Base-by-base conservation (phyloP, 345 rosid species). In the Adansonia digitata region DNA sequence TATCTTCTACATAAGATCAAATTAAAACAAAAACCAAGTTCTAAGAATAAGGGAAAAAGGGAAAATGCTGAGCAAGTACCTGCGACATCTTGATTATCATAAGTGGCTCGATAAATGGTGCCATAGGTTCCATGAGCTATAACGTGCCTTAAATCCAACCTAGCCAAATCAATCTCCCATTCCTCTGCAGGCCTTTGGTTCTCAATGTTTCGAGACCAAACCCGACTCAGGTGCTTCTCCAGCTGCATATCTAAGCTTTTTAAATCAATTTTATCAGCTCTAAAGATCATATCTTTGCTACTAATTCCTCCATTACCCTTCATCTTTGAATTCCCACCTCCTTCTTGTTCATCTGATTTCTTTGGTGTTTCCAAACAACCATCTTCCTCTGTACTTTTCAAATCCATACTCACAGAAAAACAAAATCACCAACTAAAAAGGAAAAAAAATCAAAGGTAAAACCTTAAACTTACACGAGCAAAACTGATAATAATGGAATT, bases 131-230 rank as follows among this genome's bases (percentile, higher is more conserved):
- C 99, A 71, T 77, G 85, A 77, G 99, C 97, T 48, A 95, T 78
- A 43, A 82, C 89, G 71, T 83, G 37, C 34, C 76, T 84, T 8
- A 91, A 77, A 17, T 88, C 89, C 83, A 95, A 73, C 74, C 91
- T 95, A 24, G 92, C 81, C 81, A 91, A 82, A 81, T 95, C 96
- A 68, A 95, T 91, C 83, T 93, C 99, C 99, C 99, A 91, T 63
- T 91, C 96, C 82, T 89, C 94, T 48, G 72, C 84, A 27, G 88
- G 84, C 83, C 83, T 82, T 57, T 78, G 84, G 74, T 72, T 85
- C 31, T 88, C 93, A 77, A 77, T 42, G 67, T 83, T 90, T 77
- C 86, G 90, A 0, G 99, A 90, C 94, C 93, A 93, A 81, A 86
- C 96, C 85, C 86, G 82, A 82, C 93, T 89, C 75, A 95, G 70